Evolutionary conservation across 139 green algal species (phyloP).

Genomic region (Auxenochlorella pyrenoidosa): DNA sequence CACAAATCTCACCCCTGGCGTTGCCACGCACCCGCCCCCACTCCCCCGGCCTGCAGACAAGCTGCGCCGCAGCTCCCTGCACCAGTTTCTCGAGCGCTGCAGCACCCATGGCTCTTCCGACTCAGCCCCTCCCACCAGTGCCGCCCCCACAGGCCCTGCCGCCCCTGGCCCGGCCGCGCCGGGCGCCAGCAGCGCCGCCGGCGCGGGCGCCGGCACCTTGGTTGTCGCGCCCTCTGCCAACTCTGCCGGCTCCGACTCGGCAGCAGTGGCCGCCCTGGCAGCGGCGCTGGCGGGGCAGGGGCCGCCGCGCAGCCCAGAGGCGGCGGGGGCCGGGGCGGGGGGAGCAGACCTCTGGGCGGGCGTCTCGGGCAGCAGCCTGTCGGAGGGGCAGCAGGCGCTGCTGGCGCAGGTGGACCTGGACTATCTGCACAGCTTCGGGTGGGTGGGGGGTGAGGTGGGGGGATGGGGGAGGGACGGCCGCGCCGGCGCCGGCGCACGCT

Average conservation of each 20-base stretch:
- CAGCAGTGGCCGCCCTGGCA: background rate
- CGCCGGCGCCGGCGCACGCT: too few species aligned
- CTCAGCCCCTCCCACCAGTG: background rate
- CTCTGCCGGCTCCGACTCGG: background rate
- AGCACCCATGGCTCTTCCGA: background rate
- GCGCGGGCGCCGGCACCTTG: background rate
- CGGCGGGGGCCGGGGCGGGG: too few species aligned
- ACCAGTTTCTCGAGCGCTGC: slow-evolving; percentile 4
- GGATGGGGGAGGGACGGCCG: too few species aligned
- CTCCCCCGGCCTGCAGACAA: background rate
- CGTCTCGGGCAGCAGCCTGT: background rate
- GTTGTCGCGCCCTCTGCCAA: background rate
- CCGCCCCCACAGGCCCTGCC: background rate
- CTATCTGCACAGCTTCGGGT: slow-evolving; percentile 33
- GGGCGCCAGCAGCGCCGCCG: background rate
- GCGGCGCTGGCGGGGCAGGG: background rate
- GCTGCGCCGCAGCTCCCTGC: background rate
- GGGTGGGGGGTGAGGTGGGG: background rate
- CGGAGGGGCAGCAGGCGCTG: background rate
- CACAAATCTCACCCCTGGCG: too few species aligned
- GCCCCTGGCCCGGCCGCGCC: background rate
- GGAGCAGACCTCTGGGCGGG: background rate
- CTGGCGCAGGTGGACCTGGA: slow-evolving; percentile 21
- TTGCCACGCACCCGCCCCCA: background rate
- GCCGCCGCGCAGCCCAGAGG: background rate